These are phyloP conservation scores for Curvularia hawaiiensis DNA, from an alignment of 2,329 filamentous ascomycete species.

Conservation along the genomic window DNA sequence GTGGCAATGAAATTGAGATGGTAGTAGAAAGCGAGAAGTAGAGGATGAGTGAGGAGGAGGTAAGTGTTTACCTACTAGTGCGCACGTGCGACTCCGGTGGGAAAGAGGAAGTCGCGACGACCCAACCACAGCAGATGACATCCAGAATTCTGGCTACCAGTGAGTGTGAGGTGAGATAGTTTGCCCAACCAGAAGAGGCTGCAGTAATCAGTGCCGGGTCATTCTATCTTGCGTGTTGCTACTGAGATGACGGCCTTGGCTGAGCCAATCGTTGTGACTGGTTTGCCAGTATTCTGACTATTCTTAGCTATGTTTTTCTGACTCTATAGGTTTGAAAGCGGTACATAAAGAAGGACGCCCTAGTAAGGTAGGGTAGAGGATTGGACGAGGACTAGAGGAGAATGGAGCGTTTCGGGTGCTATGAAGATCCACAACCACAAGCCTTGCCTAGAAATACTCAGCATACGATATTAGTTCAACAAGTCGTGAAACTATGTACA, in stretches of 20 bases:
- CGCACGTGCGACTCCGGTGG: background rate
- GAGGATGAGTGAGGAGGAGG: background rate
- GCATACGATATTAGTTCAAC: background rate
- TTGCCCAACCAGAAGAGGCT: background rate
- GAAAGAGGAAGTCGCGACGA: conserved; percentile 8
- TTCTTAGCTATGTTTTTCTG: no score
- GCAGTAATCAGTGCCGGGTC: background rate
- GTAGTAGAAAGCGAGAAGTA: no score
- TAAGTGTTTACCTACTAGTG: background rate
- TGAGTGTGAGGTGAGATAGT: background rate
- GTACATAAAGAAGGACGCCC: no score
- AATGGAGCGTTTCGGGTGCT: no score
- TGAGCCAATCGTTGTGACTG: no score
- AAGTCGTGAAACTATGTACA: background rate
- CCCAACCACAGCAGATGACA: background rate
- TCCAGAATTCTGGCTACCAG: background rate
- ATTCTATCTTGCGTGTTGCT: no score
- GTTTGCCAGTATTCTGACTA: no score
- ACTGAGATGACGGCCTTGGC: no score
- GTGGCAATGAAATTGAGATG: background rate
- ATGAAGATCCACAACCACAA: background rate
- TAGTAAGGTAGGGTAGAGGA: no score
- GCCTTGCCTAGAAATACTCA: background rate
- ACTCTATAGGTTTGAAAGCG: no score
- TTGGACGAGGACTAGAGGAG: background rate